Evolutionary conservation across 805 yeast genomes (phyloP), one percentile per base, ranked within the genome.

Genomic region (Candida koratica): DNA sequence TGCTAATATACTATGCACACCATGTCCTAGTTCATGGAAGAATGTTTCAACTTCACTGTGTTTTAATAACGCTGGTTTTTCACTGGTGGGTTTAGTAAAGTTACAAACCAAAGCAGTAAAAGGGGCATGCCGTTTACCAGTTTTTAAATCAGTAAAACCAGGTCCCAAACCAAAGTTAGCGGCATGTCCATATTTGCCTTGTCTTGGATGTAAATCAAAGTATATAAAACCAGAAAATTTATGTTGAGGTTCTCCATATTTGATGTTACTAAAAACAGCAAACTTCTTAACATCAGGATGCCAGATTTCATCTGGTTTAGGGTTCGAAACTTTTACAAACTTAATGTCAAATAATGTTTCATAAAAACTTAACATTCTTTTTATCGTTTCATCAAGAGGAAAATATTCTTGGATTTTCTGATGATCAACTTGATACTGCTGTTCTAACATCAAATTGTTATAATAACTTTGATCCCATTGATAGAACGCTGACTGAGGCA

Each of bases 21-120:
- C 95, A 52, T 86, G 95, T 17, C 95, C 95, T 45, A 85, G 69
- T 58, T 86, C 95, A 53, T 86, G 95, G 79, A 86, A 86, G 47
- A 86, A 81, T 0, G 95, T 86, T 15, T 79, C 79, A 9, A 85
- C 85, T 55, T 85, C 94, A 44, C 67, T 68, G 55, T 86, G 95
- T 49, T 81, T 80, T 49, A 86, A 70, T 47, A 86, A 66, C 1
- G 89, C 76, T 14, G 90, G 94, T 53, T 79, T 83, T 17, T 69
- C 74, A 12, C 64, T 60, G 4, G 81, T 72, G 28, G 90, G 87
- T 52, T 80, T 80, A 19, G 93, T 80, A 58, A 86, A 86, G 58
- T 84, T 86, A 64, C 95, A 84, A 20, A 86, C 93, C 43, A 86
- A 66, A 0, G 88, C 83, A 5, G 93, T 81, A 1, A 79, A 79